Evolutionary conservation across 2,329 filamentous ascomycete species (phyloP), one percentile per base, ranked within the genome.

Genomic region (Ophiosphaerella herpotricha): DNA sequence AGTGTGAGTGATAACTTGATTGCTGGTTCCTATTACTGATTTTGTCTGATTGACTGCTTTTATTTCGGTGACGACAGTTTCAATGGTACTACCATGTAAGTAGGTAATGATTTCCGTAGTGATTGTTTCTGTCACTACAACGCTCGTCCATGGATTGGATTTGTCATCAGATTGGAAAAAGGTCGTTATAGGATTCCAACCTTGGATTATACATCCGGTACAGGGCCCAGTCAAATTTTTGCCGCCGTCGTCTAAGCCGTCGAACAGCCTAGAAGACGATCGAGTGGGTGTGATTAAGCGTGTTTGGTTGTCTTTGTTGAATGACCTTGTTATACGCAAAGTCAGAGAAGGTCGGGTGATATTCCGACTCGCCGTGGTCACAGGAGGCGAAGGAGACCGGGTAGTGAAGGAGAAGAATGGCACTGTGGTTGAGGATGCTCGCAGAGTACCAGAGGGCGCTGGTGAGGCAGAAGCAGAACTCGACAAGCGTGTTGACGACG

Each of bases 141-240:
- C 43, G 43, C 57, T 62, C 7, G 54, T 57, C 61, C 63, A 67
- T 7, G 38, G 52, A 34, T 47, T 54, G 29, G 4, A 37, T 2
- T 12, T 38, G 13, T 51, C 47, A 5, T 29, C 23, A n/a, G 41
- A 11, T 4, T 50, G 24, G 41, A 54, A 67, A 23, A 32, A 67
- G 12, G 63, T 60, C 4, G 65, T 70, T 6, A 54, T 36, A 7
- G 65, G 67, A 12, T 52, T 47, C 4, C 58, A 50, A 0, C 63
- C 69, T 42, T 66, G 54, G 9, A 72, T 50, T 1, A 64, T 58
- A 40, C 70, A 72, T 18, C 70, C 70, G 4, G 67, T 70, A 39
- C 70, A 72, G n/a, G 33, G 21, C 14, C 50, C 39, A 39, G 48
- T 16, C 14, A 14, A n/a, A 45, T 47, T 45, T 11, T 37, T 18